These are phyloP conservation scores for Candida broadrunensis DNA, from an alignment of 805 yeast species.

Conservation along the genomic window DNA sequence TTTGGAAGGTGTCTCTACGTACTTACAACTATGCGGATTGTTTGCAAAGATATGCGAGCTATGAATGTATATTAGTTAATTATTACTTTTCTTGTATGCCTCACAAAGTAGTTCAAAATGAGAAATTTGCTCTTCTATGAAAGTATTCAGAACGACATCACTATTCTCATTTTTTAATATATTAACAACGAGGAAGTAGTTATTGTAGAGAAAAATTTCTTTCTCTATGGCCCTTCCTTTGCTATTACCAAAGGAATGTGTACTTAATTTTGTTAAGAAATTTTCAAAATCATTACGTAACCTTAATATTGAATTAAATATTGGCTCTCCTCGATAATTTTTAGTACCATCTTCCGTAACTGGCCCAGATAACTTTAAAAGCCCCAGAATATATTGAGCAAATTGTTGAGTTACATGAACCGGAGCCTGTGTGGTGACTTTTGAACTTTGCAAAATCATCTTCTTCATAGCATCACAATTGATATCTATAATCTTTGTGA, in stretches of 20 bases:
- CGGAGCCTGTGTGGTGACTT: constrained; percentile 36
- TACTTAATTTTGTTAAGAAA: constrained; percentile 67
- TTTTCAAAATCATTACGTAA: constrained; percentile 79
- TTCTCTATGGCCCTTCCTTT: constrained; percentile 43
- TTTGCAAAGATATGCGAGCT: constrained; percentile 54
- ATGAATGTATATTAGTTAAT: constrained; percentile 1
- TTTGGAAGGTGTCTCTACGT: constrained; percentile 87
- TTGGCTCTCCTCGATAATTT: constrained; percentile 57
- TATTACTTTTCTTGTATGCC: constrained; percentile 26
- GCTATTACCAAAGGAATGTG: constrained; percentile 26
- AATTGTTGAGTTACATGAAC: constrained; percentile 73
- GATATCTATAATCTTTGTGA: constrained; percentile 71
- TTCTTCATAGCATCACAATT: constrained; percentile 72
- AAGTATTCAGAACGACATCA: constrained; percentile 14
- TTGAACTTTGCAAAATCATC: constrained; percentile 32
- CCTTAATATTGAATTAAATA: constrained; percentile 64
- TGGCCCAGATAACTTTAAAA: constrained; percentile 50
- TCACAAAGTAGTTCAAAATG: constrained; percentile 40
- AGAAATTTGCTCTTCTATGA: constrained; percentile 32
- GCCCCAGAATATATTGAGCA: constrained; percentile 66
- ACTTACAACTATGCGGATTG: constrained; percentile 82
- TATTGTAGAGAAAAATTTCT: constrained; percentile 73
- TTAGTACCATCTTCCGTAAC: constrained; percentile 7
- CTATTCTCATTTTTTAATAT: constrained; percentile 43
- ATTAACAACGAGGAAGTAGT: constrained; percentile 61